phyloP scores from a whole-genome alignment of 768 basidiomycete species.

The Termitomyces sp. region DNA sequence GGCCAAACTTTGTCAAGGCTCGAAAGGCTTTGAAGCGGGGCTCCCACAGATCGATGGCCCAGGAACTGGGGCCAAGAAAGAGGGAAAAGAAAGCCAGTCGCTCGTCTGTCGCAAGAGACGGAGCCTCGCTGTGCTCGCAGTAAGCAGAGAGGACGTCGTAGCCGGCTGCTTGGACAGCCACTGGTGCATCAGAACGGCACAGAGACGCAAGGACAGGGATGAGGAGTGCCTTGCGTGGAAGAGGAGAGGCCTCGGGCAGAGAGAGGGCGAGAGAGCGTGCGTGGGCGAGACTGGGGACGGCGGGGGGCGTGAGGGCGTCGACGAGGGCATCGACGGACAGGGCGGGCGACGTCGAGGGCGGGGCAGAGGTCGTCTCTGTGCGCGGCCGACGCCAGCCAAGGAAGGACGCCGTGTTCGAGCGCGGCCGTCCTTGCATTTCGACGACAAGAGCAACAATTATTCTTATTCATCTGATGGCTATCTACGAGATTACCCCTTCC shows the following conservation, averaged over 20 bases:
- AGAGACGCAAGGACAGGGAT: conserved; percentile 60
- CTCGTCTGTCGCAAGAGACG: conserved; percentile 50
- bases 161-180: conserved; percentile 60
- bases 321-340: conserved; percentile 40
- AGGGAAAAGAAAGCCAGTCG: conserved; percentile 62
- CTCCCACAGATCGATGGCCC: conserved; percentile 72
- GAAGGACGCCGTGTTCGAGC: conserved; percentile 34
- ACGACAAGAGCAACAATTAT: too few relatives aligned
- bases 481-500: conserved; percentile 11
- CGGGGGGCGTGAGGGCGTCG: conserved; percentile 45
- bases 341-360: conserved; percentile 25
- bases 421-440: conserved; percentile 19
- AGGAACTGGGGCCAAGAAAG: conserved; percentile 47
- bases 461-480: too few relatives aligned
- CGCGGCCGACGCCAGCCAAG: conserved; percentile 27
- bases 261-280: conserved; percentile 57
- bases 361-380: conserved; percentile 15
- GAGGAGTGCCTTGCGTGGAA: conserved; percentile 50
- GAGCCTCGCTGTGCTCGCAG: conserved; percentile 55
- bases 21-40: conserved; percentile 64
- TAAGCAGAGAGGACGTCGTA: conserved; percentile 72
- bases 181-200: conserved; percentile 51
- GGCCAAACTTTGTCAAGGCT: conserved; percentile 59
- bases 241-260: conserved; percentile 50
- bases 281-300: conserved; percentile 63